A percentile compares a stretch with the other conserved stretches of the same genome.
Evolutionary conservation across 345 rosid genomes (phyloP).

Genomic region (Boechera divaricarpa): DNA sequence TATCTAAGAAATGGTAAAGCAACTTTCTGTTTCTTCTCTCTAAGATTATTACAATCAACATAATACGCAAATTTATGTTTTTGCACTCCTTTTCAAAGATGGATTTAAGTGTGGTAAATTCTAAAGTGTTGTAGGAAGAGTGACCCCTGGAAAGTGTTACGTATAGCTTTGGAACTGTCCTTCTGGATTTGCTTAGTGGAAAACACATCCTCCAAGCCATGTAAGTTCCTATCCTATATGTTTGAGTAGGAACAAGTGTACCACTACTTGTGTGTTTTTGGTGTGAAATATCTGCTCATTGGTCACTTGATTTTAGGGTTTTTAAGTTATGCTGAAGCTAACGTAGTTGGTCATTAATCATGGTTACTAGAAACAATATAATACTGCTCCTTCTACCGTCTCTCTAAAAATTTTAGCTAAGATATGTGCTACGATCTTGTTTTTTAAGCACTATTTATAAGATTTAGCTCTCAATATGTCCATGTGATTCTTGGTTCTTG

Average conservation of each 20-base stretch:
- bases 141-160: slow-evolving; percentile 91
- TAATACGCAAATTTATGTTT: neutral
- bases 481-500: slow-evolving; percentile 10
- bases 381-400: neutral
- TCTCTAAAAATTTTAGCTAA: neutral
- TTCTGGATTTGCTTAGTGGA: slow-evolving; percentile 93
- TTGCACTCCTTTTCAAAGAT: neutral
- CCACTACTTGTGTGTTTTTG: neutral
- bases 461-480: neutral
- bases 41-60: neutral
- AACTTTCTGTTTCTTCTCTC: neutral
- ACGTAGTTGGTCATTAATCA: neutral
- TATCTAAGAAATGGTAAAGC: slow-evolving; percentile 80
- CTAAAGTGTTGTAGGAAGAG: slow-evolving; percentile 75
- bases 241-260: neutral
- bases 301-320: neutral
- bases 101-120: slow-evolving; percentile 4
- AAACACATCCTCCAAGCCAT: slow-evolving; percentile 95
- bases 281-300: neutral
- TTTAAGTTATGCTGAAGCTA: neutral
- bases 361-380: neutral
- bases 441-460: neutral
- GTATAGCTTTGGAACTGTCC: slow-evolving; percentile 96
- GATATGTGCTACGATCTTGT: neutral
- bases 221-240: slow-evolving; percentile 52